Evolutionary conservation across 495 filamentous ascomycete genomes (phyloP).

Genomic region (Penicillium atrosanguineum): DNA sequence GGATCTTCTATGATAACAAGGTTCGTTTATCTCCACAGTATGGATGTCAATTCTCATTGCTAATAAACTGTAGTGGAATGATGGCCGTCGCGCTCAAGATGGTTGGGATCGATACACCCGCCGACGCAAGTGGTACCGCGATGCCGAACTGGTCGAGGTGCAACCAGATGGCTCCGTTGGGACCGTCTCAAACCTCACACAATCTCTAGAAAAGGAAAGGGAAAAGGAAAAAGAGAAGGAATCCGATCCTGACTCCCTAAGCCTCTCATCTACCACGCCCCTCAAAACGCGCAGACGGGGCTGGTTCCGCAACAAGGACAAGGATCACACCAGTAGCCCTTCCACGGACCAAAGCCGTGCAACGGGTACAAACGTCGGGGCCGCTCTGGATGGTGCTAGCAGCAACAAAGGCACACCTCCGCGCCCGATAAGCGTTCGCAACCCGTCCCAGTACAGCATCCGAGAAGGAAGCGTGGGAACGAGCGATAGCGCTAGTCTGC

Average conservation of each 20-base stretch:
- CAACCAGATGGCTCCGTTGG: conserved; percentile 25
- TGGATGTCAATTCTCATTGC: background rate
- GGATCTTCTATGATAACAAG: conserved; percentile 99
- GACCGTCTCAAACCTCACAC: conserved; percentile 31
- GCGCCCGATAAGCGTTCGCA: conserved; percentile 37
- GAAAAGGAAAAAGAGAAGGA: conserved; percentile 16
- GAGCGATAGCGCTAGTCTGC: conserved; percentile 39
- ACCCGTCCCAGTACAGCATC: conserved; percentile 27
- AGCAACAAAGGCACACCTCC: conserved; percentile 20
- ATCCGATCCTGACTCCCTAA: conserved; percentile 25
- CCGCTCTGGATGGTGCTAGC: conserved; percentile 16
- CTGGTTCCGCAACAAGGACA: conserved; percentile 44
- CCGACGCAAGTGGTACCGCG: conserved; percentile 91
- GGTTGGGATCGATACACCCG: conserved; percentile 96
- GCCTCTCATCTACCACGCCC: conserved; percentile 30
- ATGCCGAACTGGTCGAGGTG: conserved; percentile 89
- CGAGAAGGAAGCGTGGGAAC: conserved; percentile 36
- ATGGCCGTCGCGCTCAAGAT: conserved; percentile 82
- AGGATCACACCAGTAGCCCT: conserved; percentile 28
- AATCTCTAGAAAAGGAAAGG: conserved; percentile 29
- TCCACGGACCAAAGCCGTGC: conserved; percentile 16
- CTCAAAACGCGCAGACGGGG: conserved; percentile 37
- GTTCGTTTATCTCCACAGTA: conserved; percentile 36
- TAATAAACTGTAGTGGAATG: conserved; percentile 68
- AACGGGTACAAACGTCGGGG: conserved; percentile 11